Percentiles rank a stretch among this genome's conserved stretches.
phyloP scores from a whole-genome alignment of 345 rosid species.

The Salix koriyanagi region DNA sequence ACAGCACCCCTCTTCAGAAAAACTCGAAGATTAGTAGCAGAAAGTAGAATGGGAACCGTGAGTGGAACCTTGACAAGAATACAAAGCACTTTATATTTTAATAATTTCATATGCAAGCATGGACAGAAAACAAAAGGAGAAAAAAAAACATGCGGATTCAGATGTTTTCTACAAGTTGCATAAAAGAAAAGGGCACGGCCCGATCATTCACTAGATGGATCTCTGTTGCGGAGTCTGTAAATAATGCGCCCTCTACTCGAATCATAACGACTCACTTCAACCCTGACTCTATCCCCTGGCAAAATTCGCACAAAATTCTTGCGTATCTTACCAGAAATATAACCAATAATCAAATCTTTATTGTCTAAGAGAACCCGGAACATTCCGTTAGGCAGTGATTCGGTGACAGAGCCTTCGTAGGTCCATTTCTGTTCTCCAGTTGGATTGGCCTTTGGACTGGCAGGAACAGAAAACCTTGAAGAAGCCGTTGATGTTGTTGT shows the following conservation, averaged over 20 bases:
- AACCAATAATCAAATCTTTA: conserved; percentile 63
- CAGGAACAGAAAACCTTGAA: neutral
- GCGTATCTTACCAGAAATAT: conserved; percentile 83
- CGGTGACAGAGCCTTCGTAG: conserved; percentile 50
- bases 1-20: neutral
- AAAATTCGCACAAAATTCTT: conserved; percentile 76
- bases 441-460: conserved; percentile 6
- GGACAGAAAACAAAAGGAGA: neutral
- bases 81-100: neutral
- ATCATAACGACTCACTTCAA: conserved; percentile 85
- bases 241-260: conserved; percentile 73
- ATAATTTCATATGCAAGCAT: neutral
- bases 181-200: neutral
- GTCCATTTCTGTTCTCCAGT: conserved; percentile 45
- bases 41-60: neutral
- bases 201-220: neutral
- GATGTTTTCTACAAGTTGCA: neutral
- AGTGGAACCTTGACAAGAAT: neutral
- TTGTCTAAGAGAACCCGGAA: conserved; percentile 62
- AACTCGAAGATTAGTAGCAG: neutral
- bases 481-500: neutral
- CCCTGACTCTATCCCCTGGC: conserved; percentile 85
- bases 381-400: conserved; percentile 66
- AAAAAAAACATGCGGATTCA: neutral
- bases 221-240: conserved; percentile 49